Evolutionary conservation across 495 filamentous ascomycete genomes (phyloP).

Genomic region (Oleoguttula mirabilis): DNA sequence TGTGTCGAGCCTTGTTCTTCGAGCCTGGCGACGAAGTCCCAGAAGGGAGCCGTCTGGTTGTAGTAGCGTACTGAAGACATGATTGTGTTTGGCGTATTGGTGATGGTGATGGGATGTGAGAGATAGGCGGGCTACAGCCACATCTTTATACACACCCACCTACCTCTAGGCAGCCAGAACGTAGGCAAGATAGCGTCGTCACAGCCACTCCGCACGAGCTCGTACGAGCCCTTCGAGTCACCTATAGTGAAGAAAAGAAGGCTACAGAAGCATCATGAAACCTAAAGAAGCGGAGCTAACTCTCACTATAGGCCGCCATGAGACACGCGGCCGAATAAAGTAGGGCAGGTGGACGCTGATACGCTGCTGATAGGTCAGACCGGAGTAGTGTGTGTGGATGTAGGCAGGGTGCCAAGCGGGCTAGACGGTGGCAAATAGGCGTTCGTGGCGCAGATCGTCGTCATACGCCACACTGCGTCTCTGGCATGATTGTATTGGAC

Average conservation of each 20-base stretch:
- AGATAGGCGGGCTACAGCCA: neutral
- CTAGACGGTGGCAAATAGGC: too few relatives aligned
- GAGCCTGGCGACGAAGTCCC: slow-evolving; percentile 34
- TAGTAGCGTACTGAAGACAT: slow-evolving; percentile 34
- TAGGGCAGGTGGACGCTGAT: too few relatives aligned
- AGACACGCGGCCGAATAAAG: too few relatives aligned
- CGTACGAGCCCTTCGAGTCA: neutral
- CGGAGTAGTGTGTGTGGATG: too few relatives aligned
- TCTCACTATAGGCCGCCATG: too few relatives aligned
- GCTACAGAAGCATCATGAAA: slow-evolving; percentile 1
- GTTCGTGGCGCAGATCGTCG: too few relatives aligned
- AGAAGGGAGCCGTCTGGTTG: slow-evolving; percentile 36
- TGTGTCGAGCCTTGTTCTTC: slow-evolving; percentile 30
- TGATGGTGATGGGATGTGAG: neutral
- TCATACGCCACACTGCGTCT: too few relatives aligned
- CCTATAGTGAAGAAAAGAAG: too few relatives aligned
- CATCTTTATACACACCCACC: slow-evolving; percentile 2
- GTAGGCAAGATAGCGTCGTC: slow-evolving; percentile 4
- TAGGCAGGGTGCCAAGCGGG: too few relatives aligned
- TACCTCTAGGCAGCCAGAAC: slow-evolving; percentile 5
- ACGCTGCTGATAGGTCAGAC: too few relatives aligned
- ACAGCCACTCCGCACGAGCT: slow-evolving; percentile 2
- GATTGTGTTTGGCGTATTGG: neutral
- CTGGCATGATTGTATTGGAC: too few relatives aligned
- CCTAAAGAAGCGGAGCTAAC: slow-evolving; percentile 5